phyloP scores from a whole-genome alignment of 768 basidiomycete species.

The Boletus rufocinnamomeus region DNA sequence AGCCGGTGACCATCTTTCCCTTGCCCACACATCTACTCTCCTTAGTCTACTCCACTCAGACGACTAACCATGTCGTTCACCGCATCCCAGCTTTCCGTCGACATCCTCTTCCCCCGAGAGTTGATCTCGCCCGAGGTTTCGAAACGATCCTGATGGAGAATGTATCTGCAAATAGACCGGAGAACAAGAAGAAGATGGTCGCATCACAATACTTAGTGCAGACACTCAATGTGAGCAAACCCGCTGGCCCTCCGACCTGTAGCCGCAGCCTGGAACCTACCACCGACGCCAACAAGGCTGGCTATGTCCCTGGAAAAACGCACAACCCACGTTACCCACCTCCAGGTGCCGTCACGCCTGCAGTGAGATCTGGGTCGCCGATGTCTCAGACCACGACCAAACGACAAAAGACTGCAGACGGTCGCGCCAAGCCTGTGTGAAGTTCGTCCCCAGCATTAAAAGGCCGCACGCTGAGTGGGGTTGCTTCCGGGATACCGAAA shows the following conservation, averaged over 20 bases:
- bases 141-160: slow-evolving; percentile 66
- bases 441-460: slow-evolving; percentile 31
- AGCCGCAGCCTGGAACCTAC: slow-evolving; percentile 33
- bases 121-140: slow-evolving; percentile 70
- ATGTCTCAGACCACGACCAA: slow-evolving; percentile 56
- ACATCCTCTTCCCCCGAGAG: slow-evolving; percentile 74
- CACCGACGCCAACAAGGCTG: slow-evolving; percentile 9
- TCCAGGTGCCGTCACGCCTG: slow-evolving; percentile 55
- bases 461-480: slow-evolving; percentile 30
- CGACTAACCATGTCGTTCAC: slow-evolving; percentile 11
- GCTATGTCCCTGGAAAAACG: slow-evolving; percentile 35
- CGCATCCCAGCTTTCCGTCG: no score
- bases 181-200: slow-evolving; percentile 64
- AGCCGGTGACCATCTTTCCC: neutral
- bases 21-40: slow-evolving; percentile 4
- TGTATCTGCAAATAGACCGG: slow-evolving; percentile 72
- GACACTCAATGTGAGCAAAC: slow-evolving; percentile 25
- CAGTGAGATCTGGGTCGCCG: slow-evolving; percentile 49
- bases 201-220: slow-evolving; percentile 37
- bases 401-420: slow-evolving; percentile 57
- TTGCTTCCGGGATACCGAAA: slow-evolving; percentile 18
- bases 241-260: slow-evolving; percentile 20
- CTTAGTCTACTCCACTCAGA: neutral
- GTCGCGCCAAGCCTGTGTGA: slow-evolving; percentile 23
- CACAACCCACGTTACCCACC: slow-evolving; percentile 31